These are phyloP conservation scores for Sclerotinia spermophila DNA, from an alignment of 2,329 filamentous ascomycete species.

Conservation along the genomic window DNA sequence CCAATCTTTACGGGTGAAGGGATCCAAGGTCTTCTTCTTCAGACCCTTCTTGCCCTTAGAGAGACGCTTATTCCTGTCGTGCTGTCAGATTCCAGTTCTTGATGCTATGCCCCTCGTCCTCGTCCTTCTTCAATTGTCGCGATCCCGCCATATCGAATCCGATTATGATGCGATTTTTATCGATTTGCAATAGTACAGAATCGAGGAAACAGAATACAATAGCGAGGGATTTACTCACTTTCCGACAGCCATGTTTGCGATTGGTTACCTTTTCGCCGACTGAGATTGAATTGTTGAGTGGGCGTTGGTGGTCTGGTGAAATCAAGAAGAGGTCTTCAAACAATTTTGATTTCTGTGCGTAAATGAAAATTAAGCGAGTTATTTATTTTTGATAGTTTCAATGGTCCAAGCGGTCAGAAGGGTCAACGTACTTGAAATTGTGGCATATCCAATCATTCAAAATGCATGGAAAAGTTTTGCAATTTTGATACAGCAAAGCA, in stretches of 20 bases:
- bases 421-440: background rate
- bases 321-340: slow-evolving; percentile 11
- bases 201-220: slow-evolving; percentile 5
- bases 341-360: slow-evolving; percentile 18
- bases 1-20: slow-evolving; percentile 99
- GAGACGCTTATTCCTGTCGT: slow-evolving; percentile 93
- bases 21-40: slow-evolving; percentile 98
- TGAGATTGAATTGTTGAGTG: slow-evolving; percentile 23
- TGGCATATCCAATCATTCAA: background rate
- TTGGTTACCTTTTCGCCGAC: slow-evolving; percentile 38
- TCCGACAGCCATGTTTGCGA: slow-evolving; percentile 79
- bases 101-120: slow-evolving; percentile 27
- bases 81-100: slow-evolving; percentile 32
- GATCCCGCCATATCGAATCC: background rate
- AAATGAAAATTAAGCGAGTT: slow-evolving; percentile 19
- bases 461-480: background rate
- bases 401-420: slow-evolving; percentile 5
- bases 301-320: slow-evolving; percentile 19
- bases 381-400: background rate
- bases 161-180: slow-evolving; percentile 10
- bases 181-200: slow-evolving; percentile 2
- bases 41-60: slow-evolving; percentile 99
- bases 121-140: slow-evolving; percentile 17
- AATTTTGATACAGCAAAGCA: background rate
- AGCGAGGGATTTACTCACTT: slow-evolving; percentile 52